These are phyloP conservation scores for Metarhizium guizhouense DNA, from an alignment of 2,329 filamentous ascomycete genomes.

Conservation along the genomic window DNA sequence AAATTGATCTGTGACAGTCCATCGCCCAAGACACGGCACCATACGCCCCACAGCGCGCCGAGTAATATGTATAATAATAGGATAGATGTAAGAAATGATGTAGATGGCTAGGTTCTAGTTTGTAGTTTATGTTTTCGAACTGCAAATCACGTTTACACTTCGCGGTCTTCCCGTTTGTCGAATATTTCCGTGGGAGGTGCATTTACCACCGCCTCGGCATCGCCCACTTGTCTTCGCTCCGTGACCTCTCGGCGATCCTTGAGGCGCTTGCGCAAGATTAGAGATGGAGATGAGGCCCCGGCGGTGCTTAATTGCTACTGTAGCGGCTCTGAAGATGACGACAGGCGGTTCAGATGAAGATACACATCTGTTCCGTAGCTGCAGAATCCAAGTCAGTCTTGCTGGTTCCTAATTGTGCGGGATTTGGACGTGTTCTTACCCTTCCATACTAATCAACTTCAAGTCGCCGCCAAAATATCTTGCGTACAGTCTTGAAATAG, in stretches of 20 bases:
- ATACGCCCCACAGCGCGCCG: background rate
- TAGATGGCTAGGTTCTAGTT: background rate
- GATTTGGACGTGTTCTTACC: slow-evolving; percentile 47
- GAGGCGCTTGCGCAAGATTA: slow-evolving; percentile 54
- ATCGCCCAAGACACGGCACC: background rate
- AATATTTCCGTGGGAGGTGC: slow-evolving; percentile 23
- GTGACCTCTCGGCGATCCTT: slow-evolving; percentile 62
- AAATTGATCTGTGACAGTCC: background rate
- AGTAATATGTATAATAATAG: background rate
- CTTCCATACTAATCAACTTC: slow-evolving; percentile 98
- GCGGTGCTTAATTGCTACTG: slow-evolving; percentile 72
- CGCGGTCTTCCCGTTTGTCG: slow-evolving; percentile 21
- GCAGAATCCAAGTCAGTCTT: slow-evolving; percentile 9
- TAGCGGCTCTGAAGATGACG: slow-evolving; percentile 88
- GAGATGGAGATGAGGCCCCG: slow-evolving; percentile 22
- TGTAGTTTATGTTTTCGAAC: background rate
- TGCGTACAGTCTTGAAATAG: slow-evolving; percentile 88
- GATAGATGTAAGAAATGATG: background rate
- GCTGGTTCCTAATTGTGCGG: slow-evolving; percentile 6
- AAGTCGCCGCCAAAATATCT: slow-evolving; percentile 95
- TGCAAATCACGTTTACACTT: slow-evolving; percentile 20
- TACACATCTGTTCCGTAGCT: slow-evolving; percentile 98
- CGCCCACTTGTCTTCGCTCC: slow-evolving; percentile 83
- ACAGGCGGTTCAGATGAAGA: slow-evolving; percentile 91
- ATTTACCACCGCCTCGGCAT: slow-evolving; percentile 70